Conservation (phyloP, 225 moss, liverwort and hornwort species). For the Sphagnum tenellum region DNA sequence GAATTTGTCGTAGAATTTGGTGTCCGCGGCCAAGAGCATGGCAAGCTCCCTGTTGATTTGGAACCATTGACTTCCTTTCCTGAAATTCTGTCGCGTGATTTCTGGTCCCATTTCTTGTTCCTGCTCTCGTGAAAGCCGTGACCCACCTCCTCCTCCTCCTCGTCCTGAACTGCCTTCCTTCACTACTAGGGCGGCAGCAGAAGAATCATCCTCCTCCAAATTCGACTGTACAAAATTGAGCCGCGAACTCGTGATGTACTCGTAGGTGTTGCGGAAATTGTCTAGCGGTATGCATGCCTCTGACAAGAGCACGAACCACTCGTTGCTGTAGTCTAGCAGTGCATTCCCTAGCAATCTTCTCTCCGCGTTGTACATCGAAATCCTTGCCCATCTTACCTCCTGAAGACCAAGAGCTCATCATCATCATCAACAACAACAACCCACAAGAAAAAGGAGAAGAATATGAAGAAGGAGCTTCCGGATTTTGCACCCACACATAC, state of each 20-base stretch:
- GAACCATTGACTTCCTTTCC: slow-evolving; percentile 49
- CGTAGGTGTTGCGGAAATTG: slow-evolving; percentile 11
- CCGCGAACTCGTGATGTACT: slow-evolving; percentile 15
- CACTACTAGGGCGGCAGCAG: not conserved
- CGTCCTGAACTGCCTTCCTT: too few species aligned
- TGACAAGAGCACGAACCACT: slow-evolving; percentile 33
- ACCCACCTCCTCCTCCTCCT: too few species aligned
- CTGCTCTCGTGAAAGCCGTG: slow-evolving; percentile 10
- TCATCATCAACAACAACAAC: not conserved
- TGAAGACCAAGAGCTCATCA: slow-evolving; percentile 3
- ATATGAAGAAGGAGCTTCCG: not conserved
- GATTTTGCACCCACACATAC: slow-evolving; percentile 4
- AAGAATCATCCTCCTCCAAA: not conserved
- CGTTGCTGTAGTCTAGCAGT: slow-evolving; percentile 13
- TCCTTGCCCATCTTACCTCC: slow-evolving; percentile 24
- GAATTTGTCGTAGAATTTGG: slow-evolving; percentile 24
- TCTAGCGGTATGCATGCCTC: slow-evolving; percentile 30
- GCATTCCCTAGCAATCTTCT: slow-evolving; percentile 29
- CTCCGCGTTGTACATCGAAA: slow-evolving; percentile 26
- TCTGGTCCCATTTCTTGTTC: slow-evolving; percentile 23
- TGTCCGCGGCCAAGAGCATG: slow-evolving; percentile 2
- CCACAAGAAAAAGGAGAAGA: not conserved
- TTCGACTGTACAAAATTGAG: slow-evolving; percentile 18
- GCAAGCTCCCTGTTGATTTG: slow-evolving; percentile 28
- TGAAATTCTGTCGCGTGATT: slow-evolving; percentile 19